These are phyloP conservation scores for Oemleria cerasiformis DNA, from an alignment of 306 rosid genomes.

Conservation along the genomic window DNA sequence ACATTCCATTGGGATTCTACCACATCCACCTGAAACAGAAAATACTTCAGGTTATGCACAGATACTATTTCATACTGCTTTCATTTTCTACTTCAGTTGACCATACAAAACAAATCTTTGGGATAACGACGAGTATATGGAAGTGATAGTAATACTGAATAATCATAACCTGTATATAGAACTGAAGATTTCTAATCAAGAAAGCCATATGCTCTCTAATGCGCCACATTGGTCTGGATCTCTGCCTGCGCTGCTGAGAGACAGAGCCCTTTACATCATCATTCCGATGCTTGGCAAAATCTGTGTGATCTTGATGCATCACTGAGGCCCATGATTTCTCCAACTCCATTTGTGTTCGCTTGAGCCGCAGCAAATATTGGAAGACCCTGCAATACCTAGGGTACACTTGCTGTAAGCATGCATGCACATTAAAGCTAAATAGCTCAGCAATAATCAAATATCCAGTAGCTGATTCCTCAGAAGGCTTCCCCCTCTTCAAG, in stretches of 20 bases:
- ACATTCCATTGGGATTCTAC: conserved; percentile 97
- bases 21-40: conserved; percentile 73
- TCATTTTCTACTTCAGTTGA: background rate
- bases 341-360: conserved; percentile 95
- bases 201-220: conserved; percentile 88
- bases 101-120: background rate
- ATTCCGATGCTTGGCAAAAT: conserved; percentile 58
- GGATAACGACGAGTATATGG: background rate
- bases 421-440: conserved; percentile 10
- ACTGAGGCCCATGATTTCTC: conserved; percentile 96
- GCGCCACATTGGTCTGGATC: conserved; percentile 83
- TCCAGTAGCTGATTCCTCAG: background rate
- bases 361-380: conserved; percentile 83
- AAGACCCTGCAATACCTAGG: conserved; percentile 81
- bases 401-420: conserved; percentile 22
- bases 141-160: conserved; percentile 13
- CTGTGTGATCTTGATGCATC: conserved; percentile 86
- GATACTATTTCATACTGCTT: background rate
- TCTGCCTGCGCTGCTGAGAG: conserved; percentile 56
- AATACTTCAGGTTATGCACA: background rate
- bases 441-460: conserved; percentile 19
- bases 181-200: conserved; percentile 95
- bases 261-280: conserved; percentile 46
- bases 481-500: conserved; percentile 4
- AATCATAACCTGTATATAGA: conserved; percentile 78